Evolutionary conservation across 1,139 yeast species (phyloP), one percentile per base, ranked within the genome.

Genomic region (Magnusiomyces magnusii): DNA sequence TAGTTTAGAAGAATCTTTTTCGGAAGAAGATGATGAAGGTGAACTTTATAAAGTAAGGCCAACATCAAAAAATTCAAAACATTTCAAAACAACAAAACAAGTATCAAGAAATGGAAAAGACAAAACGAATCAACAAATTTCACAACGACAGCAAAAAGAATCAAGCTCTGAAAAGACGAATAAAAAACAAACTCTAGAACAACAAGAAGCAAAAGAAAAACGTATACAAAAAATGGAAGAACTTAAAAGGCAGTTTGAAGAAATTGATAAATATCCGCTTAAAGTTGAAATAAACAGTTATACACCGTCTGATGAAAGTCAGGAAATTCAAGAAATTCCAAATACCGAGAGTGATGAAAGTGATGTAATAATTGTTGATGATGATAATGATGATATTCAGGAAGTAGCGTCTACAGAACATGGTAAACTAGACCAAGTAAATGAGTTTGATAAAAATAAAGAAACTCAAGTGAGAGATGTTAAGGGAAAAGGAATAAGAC

Each of bases 251-350:
- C 55, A 60, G 57, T 60, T 60, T 55, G 57, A 57, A 17, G 59
- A 58, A 36, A 55, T 60, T 27, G 62, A 60, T 44, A 51, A 60
- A 25, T 58, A 58, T 58, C 39, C 58, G 36, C 51, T 60, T 1
- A 39, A 31, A 13, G 60, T 58, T 28, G 60, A 58, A n/a, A n/a
- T 31, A n/a, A n/a, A n/a, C n/a, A n/a, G n/a, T n/a, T n/a, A n/a
- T n/a, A n/a, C n/a, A n/a, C n/a, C n/a, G n/a, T n/a, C n/a, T n/a
- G n/a, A n/a, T n/a, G n/a, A n/a, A n/a, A n/a, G n/a, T n/a, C n/a
- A n/a, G n/a, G n/a, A n/a, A n/a, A n/a, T n/a, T n/a, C n/a, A n/a
- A n/a, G n/a, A n/a, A n/a, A n/a, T n/a, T n/a, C n/a, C n/a, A n/a
- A n/a, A n/a, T n/a, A n/a, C n/a, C n/a, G 36, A 13, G 36, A 31